These are phyloP conservation scores for Phaeosphaeriaceae sp. DNA, from an alignment of 2,329 filamentous ascomycete genomes.

Conservation along the genomic window DNA sequence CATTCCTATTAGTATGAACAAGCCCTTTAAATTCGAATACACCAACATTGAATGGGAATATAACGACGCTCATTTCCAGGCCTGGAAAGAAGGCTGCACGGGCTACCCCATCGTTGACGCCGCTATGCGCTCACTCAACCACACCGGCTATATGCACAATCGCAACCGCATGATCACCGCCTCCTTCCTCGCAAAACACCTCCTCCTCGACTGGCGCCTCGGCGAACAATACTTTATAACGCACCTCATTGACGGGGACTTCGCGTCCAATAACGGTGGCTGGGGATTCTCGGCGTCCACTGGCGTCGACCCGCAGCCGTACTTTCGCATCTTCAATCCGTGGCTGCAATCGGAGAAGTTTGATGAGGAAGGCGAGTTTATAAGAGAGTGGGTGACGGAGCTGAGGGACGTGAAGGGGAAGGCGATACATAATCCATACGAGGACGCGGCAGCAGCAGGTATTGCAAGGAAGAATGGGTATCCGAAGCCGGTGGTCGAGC, in stretches of 20 bases:
- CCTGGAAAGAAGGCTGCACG: constrained; percentile 64
- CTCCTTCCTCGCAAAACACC: constrained; percentile 58
- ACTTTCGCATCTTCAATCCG: constrained; percentile 91
- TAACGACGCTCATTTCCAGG: constrained; percentile 62
- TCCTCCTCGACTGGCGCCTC: constrained; percentile 59
- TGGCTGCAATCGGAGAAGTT: constrained; percentile 86
- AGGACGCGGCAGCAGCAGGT: constrained; percentile 59
- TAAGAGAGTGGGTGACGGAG: constrained; percentile 83
- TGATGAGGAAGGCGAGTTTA: constrained; percentile 79
- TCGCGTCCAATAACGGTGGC: constrained; percentile 65
- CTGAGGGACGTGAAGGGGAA: constrained; percentile 68
- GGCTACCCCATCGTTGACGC: constrained; percentile 59
- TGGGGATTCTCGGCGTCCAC: constrained; percentile 72
- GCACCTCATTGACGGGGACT: constrained; percentile 56
- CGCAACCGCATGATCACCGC: constrained; percentile 59
- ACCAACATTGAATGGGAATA: constrained; percentile 80
- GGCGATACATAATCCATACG: constrained; percentile 83
- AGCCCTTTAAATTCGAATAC: constrained; percentile 83
- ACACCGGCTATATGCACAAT: constrained; percentile 62
- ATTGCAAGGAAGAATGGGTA: constrained; percentile 73
- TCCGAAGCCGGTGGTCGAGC: constrained; percentile 76
- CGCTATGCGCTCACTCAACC: constrained; percentile 59
- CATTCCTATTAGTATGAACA: constrained; percentile 65
- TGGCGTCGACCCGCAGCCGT: constrained; percentile 85
- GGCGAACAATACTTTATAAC: constrained; percentile 61